Evolutionary conservation across 768 basidiomycete genomes (phyloP), one percentile per base, ranked within the genome.

Genomic region (Punctularia strigosozonata): DNA sequence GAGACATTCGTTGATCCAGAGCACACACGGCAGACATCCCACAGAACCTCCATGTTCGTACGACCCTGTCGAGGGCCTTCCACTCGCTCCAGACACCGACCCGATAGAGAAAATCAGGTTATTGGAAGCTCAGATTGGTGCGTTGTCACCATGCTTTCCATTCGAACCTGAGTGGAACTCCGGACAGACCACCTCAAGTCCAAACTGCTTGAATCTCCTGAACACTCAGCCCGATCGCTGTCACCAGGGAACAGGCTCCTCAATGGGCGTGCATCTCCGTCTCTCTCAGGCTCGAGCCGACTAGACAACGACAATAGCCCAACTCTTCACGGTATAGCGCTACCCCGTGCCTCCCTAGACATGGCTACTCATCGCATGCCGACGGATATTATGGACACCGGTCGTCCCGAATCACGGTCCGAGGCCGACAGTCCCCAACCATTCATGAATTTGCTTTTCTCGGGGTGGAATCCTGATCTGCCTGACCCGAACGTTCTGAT

Each of bases 391-490:
- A 40, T 26, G 46, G 52, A 30, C 43, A 51, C 40, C 18, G 33
- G 33, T 8, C 10, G 33, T 20, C 33, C 33, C 19, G 33, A 34
- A 19, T 19, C 20, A 10, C 33, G 33, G 33, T 34, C 33, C 10
- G 20, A 19, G 13, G 12, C 33, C 10, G 8, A 8, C 8, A 34
- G 33, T 19, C 50, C 70, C 2, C 73, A 79, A 48, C 65, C 72
- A 3, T 66, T 78, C 47, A 66, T 77, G 59, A 75, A 80, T 35
- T 57, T 90, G 28, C 61, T 87, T 10, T 75, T 77, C 50, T 70
- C 75, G 15, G 86, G 87, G 2, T 89, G 86, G 86, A 83, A 88
- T 58, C 71, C 84, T 20, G 86, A 90, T 50, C 65, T 90, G 10
- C 86, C 86, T 31, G 78, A 85, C 46, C 86, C 81, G 19, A 58